Conservation (phyloP, 805 yeast genomes). For the Schwanniomyces pseudopolymorphus region DNA sequence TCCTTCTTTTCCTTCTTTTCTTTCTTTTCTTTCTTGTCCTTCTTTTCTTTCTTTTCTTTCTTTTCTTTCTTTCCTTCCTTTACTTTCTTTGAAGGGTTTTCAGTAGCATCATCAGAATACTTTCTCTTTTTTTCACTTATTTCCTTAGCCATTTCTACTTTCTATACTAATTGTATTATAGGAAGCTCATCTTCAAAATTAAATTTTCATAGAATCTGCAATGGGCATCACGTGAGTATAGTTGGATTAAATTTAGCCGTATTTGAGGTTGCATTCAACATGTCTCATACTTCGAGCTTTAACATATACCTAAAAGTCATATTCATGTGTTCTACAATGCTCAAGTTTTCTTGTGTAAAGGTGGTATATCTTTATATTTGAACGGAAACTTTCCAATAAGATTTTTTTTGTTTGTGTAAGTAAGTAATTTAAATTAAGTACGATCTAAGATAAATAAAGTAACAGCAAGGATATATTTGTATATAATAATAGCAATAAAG, state of each 20-base stretch:
- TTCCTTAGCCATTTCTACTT: constrained; percentile 1
- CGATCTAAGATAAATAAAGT: too few relatives aligned
- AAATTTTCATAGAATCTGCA: background rate
- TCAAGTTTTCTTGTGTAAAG: too few relatives aligned
- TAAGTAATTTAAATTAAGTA: too few relatives aligned
- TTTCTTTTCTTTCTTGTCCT: constrained; percentile 24
- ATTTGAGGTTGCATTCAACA: too few relatives aligned
- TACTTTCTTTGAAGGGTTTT: background rate
- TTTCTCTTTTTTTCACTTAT: constrained; percentile 2
- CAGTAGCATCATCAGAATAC: background rate
- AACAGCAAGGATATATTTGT: background rate
- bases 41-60: constrained; percentile 28
- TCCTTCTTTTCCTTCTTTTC: constrained; percentile 20
- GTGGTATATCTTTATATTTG: too few relatives aligned
- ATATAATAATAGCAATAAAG: background rate
- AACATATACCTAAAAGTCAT: too few relatives aligned
- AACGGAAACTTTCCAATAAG: too few relatives aligned
- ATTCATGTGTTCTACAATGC: too few relatives aligned
- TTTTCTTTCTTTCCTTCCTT: constrained; percentile 4
- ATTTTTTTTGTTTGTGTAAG: too few relatives aligned
- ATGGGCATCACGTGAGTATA: background rate
- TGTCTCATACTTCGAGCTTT: too few relatives aligned
- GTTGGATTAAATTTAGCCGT: too few relatives aligned
- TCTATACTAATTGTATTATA: background rate
- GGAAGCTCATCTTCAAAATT: background rate